Evolutionary conservation across 192 early-diverging fungal species (phyloP).

Genomic region (Allomyces macrogynus): DNA sequence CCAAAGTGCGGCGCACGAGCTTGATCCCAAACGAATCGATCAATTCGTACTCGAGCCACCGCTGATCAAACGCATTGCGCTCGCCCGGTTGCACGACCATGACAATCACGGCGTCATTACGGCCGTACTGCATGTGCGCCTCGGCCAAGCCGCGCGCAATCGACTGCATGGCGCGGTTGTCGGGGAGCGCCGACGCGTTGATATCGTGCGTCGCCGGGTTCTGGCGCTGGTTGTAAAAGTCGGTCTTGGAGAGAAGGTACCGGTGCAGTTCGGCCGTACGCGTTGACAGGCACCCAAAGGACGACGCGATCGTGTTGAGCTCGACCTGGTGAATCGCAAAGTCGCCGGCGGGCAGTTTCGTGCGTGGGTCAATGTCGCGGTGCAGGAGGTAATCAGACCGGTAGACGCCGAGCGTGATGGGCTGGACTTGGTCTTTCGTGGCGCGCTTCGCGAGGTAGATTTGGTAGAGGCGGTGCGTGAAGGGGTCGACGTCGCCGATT

Average conservation of each 20-base stretch:
- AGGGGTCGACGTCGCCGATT: constrained; percentile 61
- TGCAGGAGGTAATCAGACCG: constrained; percentile 89
- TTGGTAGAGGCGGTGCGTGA: constrained; percentile 47
- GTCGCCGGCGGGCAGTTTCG: constrained; percentile 15
- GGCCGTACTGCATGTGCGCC: not conserved
- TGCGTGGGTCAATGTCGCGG: constrained; percentile 14
- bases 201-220: not conserved
- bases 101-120: constrained; percentile 34
- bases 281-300: constrained; percentile 64
- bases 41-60: constrained; percentile 61
- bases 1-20: constrained; percentile 39
- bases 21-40: constrained; percentile 33
- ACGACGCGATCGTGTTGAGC: constrained; percentile 83
- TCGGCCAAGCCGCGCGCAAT: not conserved
- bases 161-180: constrained; percentile 14
- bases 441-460: constrained; percentile 51
- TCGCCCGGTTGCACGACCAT: constrained; percentile 88
- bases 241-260: constrained; percentile 15
- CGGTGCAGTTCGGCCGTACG: constrained; percentile 58
- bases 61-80: constrained; percentile 83
- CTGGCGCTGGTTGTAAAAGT: not conserved
- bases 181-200: not conserved
- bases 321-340: constrained; percentile 74
- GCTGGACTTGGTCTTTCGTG: constrained; percentile 24
- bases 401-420: constrained; percentile 62